phyloP scores from a whole-genome alignment of 129 eudicot genomes.

The Logfia minima region DNA sequence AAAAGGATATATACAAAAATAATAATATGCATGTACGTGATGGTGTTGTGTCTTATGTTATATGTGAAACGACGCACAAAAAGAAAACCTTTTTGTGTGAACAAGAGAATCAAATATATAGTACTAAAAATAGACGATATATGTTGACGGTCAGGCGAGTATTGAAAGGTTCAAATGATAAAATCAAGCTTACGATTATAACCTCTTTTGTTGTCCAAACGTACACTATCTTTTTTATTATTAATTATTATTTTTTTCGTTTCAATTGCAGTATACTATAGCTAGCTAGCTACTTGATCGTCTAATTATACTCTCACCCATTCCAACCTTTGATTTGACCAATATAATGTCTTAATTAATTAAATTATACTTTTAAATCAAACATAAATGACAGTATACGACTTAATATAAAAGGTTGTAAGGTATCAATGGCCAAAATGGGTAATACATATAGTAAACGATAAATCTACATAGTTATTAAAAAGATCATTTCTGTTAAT shows the following conservation, averaged over 20 bases:
- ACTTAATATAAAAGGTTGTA: no score
- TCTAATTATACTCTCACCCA: not conserved
- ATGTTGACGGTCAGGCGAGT: not conserved
- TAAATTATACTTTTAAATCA: no score
- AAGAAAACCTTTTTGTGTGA: not conserved
- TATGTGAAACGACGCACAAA: not conserved
- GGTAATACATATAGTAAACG: no score
- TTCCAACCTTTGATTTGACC: not conserved
- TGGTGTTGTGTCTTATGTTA: not conserved
- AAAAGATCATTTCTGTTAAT: no score
- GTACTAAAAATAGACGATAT: not conserved
- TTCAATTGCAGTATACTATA: not conserved
- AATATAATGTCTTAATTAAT: no score
- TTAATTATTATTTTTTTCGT: not conserved
- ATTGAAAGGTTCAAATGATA: not conserved
- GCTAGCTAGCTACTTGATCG: not conserved
- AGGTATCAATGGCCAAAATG: no score
- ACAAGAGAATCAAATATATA: not conserved
- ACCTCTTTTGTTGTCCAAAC: not conserved
- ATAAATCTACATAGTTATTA: no score
- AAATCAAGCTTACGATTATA: not conserved
- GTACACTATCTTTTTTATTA: not conserved
- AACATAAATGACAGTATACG: no score
- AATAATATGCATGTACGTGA: not conserved
- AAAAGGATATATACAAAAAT: not conserved